Evolutionary conservation across 192 early-diverging fungal genomes (phyloP), one percentile per base, ranked within the genome.

Genomic region (Gryganskiella cystojenkinii): DNA sequence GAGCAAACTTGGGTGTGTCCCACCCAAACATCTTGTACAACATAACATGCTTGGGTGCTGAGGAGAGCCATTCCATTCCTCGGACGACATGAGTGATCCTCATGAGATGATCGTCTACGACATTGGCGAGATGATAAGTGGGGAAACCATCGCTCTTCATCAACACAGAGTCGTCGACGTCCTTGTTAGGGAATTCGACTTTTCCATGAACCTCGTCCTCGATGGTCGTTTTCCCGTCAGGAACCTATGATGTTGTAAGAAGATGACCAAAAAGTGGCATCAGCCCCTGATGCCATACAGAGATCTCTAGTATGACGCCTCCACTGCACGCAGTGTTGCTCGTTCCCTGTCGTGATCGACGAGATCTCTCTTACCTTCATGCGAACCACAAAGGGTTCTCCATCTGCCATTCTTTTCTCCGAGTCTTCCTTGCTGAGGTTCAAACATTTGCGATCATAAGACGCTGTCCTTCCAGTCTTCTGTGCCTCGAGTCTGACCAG

Each of bases 101-200:
- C 96, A 98, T 98, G 10, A 88, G 50, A 55, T 94, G 89, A 69
- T 98, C 96, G 71, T 98, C 96, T 1, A 97, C 92, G 1, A 98
- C 96, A 68, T 95, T 96, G 1, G 96, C 96, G 40, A 98, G 83
- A 65, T 98, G 96, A 71, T 98, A 98, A 0, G 96, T 98, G 6
- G 96, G 93, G 57, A 86, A 86, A 3, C 96, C 96, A 70, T 97
- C 95, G 64, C 93, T 93, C 70, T 98, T 98, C 49, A 98, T 81
- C 14, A 98, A 64, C 51, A 98, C 90, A 10, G 90, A 86, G 82
- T 98, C 96, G 56, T 98, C 96, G 25, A 98, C 83, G 8, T 85
- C 84, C 40, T 84, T 85, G 56, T 93, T 89, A n/a, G 81, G 79
- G 50, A 98, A 92, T 34, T 86, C 80, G 60, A 97, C 82, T 9